Conservation (phyloP, 805 yeast species). For the Candida vaughaniae region DNA sequence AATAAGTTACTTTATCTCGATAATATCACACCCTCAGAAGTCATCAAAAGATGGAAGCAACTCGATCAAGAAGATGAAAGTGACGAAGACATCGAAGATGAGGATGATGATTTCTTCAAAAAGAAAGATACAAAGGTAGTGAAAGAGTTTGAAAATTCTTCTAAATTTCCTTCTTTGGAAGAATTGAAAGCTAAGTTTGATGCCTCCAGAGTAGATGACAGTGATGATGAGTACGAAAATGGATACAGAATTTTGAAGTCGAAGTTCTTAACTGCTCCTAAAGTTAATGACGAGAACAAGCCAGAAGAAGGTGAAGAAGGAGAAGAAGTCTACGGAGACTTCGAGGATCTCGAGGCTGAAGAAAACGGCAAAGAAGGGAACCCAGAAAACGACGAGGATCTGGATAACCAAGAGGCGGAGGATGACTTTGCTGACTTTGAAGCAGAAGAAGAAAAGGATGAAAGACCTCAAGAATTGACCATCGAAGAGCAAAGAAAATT, state of each 20-base stretch:
- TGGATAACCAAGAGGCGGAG: conserved; percentile 48
- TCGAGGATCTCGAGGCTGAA: conserved; percentile 50
- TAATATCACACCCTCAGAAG: conserved; percentile 73
- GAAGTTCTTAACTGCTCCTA: conserved; percentile 58
- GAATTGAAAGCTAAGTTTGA: conserved; percentile 48
- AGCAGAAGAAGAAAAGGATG: conserved; percentile 43
- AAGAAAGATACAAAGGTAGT: conserved; percentile 34
- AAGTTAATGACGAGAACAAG: conserved; percentile 28
- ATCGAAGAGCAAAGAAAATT: conserved; percentile 73
- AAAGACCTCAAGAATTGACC: conserved; percentile 44
- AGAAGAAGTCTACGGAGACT: conserved; percentile 55
- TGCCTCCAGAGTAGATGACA: conserved; percentile 22
- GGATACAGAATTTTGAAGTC: conserved; percentile 42
- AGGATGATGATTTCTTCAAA: conserved; percentile 51
- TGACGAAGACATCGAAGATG: conserved; percentile 46
- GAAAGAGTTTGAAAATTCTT: conserved; percentile 29
- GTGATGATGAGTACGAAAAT: conserved; percentile 40
- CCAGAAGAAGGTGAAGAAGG: conserved; percentile 41
- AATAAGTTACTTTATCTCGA: conserved; percentile 78
- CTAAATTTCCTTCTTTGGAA: conserved; percentile 37
- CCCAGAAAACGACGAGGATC: conserved; percentile 21
- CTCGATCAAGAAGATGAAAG: conserved; percentile 41
- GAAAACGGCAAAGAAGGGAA: conserved; percentile 26
- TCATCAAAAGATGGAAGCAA: conserved; percentile 68
- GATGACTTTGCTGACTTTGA: conserved; percentile 44